These are phyloP conservation scores for Metschnikowia cubensis DNA, from an alignment of 805 yeast genomes.

Conservation along the genomic window DNA sequence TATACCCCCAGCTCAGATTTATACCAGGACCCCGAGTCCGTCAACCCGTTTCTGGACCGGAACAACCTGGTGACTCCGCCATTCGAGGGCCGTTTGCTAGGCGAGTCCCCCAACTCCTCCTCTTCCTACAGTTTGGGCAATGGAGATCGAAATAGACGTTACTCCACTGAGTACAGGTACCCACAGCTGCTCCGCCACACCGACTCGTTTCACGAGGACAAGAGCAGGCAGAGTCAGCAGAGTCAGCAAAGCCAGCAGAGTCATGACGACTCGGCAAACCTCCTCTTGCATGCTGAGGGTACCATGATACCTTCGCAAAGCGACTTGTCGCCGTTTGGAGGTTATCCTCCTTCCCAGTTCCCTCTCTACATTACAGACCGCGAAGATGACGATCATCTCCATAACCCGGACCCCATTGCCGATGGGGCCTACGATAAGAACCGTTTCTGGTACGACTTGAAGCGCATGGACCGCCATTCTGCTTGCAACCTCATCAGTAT, in stretches of 20 bases:
- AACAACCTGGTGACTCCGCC: background rate
- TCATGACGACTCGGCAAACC: background rate
- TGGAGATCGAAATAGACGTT: background rate
- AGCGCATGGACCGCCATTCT: conserved; percentile 60
- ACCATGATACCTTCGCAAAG: background rate
- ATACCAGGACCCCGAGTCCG: background rate
- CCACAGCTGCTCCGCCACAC: background rate
- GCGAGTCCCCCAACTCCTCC: background rate
- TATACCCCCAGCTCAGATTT: background rate
- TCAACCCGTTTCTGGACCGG: background rate
- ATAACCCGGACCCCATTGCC: conserved; percentile 91
- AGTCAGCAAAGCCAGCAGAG: background rate
- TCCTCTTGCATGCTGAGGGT: background rate
- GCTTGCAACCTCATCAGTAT: conserved; percentile 59
- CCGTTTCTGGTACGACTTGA: conserved; percentile 60
- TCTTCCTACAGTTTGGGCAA: background rate
- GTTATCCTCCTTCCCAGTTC: conserved; percentile 94
- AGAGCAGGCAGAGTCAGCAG: too few species aligned
- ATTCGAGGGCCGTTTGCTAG: background rate
- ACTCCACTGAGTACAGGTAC: background rate
- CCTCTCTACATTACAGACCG: conserved; percentile 89
- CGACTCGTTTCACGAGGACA: background rate
- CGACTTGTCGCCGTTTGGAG: conserved; percentile 72
- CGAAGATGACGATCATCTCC: conserved; percentile 91
- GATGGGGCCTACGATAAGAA: conserved; percentile 82